phyloP scores from a whole-genome alignment of 2,329 filamentous ascomycete genomes.

The Fusarium sp. region DNA sequence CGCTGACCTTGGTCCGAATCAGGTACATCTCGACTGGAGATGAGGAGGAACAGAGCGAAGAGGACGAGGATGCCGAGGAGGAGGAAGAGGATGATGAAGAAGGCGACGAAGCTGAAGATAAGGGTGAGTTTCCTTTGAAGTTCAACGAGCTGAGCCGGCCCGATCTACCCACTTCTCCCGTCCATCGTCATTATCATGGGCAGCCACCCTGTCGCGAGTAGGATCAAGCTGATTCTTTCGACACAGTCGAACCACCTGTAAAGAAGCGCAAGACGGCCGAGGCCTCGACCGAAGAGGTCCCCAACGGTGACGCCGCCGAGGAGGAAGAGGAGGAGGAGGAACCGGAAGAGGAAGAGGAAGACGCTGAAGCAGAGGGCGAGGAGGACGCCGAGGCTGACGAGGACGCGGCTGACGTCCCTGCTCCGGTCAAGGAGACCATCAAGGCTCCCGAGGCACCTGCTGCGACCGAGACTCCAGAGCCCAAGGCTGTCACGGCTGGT shows the following conservation, averaged over 20 bases:
- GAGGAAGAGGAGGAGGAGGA: slow-evolving; percentile 53
- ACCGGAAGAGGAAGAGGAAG: slow-evolving; percentile 48
- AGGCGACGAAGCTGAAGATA: slow-evolving; percentile 49
- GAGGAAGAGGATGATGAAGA: slow-evolving; percentile 53
- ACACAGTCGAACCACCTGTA: slow-evolving; percentile 50
- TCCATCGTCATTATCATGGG: neutral
- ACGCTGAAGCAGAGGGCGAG: slow-evolving; percentile 44
- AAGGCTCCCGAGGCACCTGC: slow-evolving; percentile 38
- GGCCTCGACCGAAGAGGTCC: slow-evolving; percentile 45
- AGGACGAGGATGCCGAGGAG: slow-evolving; percentile 54
- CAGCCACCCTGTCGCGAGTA: neutral
- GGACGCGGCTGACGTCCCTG: slow-evolving; percentile 39
- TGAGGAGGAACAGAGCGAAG: slow-evolving; percentile 57
- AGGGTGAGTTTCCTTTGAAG: slow-evolving; percentile 48
- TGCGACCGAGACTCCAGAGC: slow-evolving; percentile 43
- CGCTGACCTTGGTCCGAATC: slow-evolving; percentile 27
- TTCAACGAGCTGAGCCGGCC: slow-evolving; percentile 9
- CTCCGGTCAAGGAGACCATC: slow-evolving; percentile 39
- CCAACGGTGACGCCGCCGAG: slow-evolving; percentile 52
- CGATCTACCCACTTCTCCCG: slow-evolving; percentile 1
- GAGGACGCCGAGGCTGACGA: slow-evolving; percentile 43
- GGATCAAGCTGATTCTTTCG: neutral
- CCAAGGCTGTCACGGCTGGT: slow-evolving; percentile 47
- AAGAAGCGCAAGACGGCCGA: slow-evolving; percentile 65
- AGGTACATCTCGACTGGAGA: slow-evolving; percentile 55